Percentiles rank a stretch among this genome's conserved stretches.
phyloP scores from a whole-genome alignment of 2,329 filamentous ascomycete genomes.

The Shiraia sp. region DNA sequence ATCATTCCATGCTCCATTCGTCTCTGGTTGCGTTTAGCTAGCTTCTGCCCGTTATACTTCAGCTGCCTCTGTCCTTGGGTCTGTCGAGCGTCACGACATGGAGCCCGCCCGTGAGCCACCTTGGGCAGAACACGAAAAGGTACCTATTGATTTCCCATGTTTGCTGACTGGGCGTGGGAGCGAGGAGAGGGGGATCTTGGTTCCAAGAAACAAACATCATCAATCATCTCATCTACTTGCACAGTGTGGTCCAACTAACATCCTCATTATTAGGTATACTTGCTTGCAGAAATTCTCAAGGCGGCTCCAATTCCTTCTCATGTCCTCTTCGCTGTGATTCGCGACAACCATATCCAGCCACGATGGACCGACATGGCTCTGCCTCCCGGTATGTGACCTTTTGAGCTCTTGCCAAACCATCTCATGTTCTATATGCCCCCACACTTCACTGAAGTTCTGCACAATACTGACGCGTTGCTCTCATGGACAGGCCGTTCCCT shows the following conservation, averaged over 20 bases:
- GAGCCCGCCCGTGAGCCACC: conserved; percentile 48
- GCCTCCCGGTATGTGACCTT: conserved; percentile 51
- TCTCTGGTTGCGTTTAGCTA: conserved; percentile 38
- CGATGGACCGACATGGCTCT: conserved; percentile 55
- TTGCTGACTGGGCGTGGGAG: no score
- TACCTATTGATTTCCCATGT: no score
- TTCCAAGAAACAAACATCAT: no score
- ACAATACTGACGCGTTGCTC: no score
- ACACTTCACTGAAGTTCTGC: no score
- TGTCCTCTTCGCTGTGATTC: conserved; percentile 50
- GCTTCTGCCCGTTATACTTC: conserved; percentile 34
- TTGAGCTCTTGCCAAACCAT: conserved; percentile 1
- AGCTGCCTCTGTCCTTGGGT: conserved; percentile 32
- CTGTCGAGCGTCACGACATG: conserved; percentile 35
- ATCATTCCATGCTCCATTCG: conserved; percentile 41
- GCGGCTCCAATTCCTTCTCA: conserved; percentile 49
- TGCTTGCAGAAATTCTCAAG: conserved; percentile 59
- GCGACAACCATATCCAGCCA: conserved; percentile 49
- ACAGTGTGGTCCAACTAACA: no score
- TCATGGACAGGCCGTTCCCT: conserved; percentile 40
- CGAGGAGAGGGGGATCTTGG: no score
- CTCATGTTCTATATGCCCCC: no score
- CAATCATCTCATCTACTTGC: no score
- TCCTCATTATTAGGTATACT: no score
- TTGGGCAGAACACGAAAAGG: conserved; percentile 54